Evolutionary conservation across 1,284 basidiomycete species (phyloP).

Genomic region (Pseudozyma thailandica): DNA sequence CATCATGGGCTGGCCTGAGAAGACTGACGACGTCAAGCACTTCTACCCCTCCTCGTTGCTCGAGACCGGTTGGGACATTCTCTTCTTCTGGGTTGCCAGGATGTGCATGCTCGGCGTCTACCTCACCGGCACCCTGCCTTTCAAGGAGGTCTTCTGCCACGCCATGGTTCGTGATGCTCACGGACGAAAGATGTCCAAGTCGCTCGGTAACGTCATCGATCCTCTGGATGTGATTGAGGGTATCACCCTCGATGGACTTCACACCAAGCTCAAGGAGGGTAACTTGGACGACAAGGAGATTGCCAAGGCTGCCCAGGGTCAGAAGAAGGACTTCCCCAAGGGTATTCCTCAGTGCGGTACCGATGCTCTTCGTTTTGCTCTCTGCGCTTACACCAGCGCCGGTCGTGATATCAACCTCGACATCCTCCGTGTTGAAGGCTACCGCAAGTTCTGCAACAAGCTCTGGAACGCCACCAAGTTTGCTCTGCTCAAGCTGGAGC

Average conservation of each 20-base stretch:
- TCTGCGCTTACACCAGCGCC: conserved; percentile 89
- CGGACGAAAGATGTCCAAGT: conserved; percentile 99
- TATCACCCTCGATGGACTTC: conserved; percentile 82
- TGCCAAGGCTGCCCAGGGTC: conserved; percentile 86
- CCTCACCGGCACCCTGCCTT: conserved; percentile 90
- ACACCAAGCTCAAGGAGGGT: conserved; percentile 86
- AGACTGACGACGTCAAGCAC: conserved; percentile 66
- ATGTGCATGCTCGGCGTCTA: conserved; percentile 96
- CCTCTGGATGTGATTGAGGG: conserved; percentile 96
- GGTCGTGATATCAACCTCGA: conserved; percentile 75
- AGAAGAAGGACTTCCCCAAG: conserved; percentile 99
- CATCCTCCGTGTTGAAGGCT: conserved; percentile 96
- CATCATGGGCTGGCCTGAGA: conserved; percentile 94
- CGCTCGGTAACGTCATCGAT: conserved; percentile 97
- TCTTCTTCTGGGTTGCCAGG: conserved; percentile 99
- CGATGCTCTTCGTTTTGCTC: conserved; percentile 92
- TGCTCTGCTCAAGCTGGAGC: conserved; percentile 71
- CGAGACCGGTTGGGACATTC: conserved; percentile 98
- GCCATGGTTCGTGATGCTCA: conserved; percentile 99
- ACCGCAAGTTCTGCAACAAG: conserved; percentile 99
- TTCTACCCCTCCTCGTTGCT: conserved; percentile 91
- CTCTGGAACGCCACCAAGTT: conserved; percentile 99
- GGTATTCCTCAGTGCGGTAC: conserved; percentile 99
- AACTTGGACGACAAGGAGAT: conserved; percentile 97
- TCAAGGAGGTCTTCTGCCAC: conserved; percentile 97